Percentiles rank a stretch among this genome's conserved stretches.
Evolutionary conservation across 1,139 yeast genomes (phyloP).

Genomic region (Nakaseomyces uthaithaninus): DNA sequence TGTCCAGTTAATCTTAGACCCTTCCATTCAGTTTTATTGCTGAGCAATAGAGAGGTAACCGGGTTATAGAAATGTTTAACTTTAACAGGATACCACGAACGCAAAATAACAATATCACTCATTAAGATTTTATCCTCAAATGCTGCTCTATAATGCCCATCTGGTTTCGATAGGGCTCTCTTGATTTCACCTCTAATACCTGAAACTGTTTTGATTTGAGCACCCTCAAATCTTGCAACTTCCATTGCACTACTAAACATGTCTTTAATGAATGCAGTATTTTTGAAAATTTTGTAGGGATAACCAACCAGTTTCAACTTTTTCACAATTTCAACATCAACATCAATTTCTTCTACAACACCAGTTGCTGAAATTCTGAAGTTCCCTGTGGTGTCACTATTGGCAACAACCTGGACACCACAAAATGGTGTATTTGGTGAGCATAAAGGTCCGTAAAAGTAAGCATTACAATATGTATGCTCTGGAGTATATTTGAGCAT

Average conservation of each 20-base stretch:
- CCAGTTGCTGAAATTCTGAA: constrained; percentile 99
- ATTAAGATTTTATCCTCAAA: constrained; percentile 91
- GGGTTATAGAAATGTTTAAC: constrained; percentile 92
- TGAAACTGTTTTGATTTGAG: constrained; percentile 89
- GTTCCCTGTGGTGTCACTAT: constrained; percentile 74
- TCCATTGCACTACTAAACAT: constrained; percentile 91
- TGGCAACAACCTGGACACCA: constrained; percentile 84
- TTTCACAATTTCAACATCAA: constrained; percentile 83
- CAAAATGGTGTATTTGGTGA: constrained; percentile 97
- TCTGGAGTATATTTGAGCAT: constrained; percentile 98
- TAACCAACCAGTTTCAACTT: constrained; percentile 91
- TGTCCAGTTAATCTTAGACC: constrained; percentile 96
- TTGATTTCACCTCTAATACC: constrained; percentile 98
- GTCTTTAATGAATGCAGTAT: constrained; percentile 94
- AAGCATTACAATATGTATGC: constrained; percentile 93
- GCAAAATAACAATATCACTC: constrained; percentile 79
- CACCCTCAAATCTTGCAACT: constrained; percentile 97
- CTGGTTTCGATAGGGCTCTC: constrained; percentile 87
- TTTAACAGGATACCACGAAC: constrained; percentile 95
- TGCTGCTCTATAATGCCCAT: constrained; percentile 96
- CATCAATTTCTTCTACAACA: constrained; percentile 85
- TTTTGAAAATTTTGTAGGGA: constrained; percentile 87
- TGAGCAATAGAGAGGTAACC: constrained; percentile 76
- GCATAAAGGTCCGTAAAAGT: constrained; percentile 93
- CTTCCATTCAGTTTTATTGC: constrained; percentile 77